These are phyloP conservation scores for Neopestalotiopsis rosae DNA, from an alignment of 2,329 filamentous ascomycete genomes.

Conservation along the genomic window DNA sequence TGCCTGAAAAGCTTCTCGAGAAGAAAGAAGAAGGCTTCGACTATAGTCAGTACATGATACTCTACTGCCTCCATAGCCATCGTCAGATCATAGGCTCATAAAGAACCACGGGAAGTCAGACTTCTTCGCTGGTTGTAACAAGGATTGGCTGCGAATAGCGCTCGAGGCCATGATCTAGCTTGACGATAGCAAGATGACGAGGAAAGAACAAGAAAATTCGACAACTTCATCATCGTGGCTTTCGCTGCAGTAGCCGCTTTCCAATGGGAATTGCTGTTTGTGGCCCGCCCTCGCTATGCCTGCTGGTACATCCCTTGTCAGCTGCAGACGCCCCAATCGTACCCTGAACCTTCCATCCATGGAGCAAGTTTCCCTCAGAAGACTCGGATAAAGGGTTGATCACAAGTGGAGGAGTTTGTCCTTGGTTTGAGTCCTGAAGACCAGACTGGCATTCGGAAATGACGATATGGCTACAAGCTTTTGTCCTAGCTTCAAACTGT, in stretches of 20 bases:
- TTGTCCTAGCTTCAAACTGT: neutral
- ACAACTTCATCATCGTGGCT: conserved; percentile 47
- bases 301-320: conserved; percentile 23
- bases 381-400: neutral
- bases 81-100: conserved; percentile 51
- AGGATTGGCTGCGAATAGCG: conserved; percentile 63
- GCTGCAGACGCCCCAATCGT: conserved; percentile 6
- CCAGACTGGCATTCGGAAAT: neutral
- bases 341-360: neutral
- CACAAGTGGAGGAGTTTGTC: neutral
- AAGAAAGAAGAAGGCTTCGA: conserved; percentile 33
- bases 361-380: neutral
- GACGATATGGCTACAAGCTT: neutral
- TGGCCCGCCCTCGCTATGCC: conserved; percentile 27
- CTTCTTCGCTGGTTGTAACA: conserved; percentile 57
- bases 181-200: conserved; percentile 74
- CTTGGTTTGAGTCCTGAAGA: neutral
- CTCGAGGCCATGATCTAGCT: conserved; percentile 72
- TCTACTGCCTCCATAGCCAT: conserved; percentile 50
- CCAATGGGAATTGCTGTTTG: conserved; percentile 42
- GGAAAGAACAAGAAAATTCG: conserved; percentile 44
- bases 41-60: conserved; percentile 40
- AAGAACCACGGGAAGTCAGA: conserved; percentile 43
- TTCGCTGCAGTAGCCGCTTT: conserved; percentile 47
- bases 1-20: conserved; percentile 30